A percentile compares a stretch with the other conserved stretches of the same genome.
Conservation (phyloP, 2,329 filamentous ascomycete genomes). For the Xylariaceae sp. region DNA sequence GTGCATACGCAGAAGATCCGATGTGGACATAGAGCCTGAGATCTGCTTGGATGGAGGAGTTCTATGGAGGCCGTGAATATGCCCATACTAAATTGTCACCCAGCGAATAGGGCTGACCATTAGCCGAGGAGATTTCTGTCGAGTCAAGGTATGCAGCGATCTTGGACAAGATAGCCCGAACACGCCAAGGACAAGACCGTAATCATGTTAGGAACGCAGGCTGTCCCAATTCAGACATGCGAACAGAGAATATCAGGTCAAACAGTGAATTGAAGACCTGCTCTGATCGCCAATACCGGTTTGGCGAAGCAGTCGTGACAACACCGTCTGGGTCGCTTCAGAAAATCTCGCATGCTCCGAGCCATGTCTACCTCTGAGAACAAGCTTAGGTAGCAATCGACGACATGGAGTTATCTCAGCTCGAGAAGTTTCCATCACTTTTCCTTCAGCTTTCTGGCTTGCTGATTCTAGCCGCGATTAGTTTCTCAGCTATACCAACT, state of each 20-base stretch:
- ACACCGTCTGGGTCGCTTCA: background rate
- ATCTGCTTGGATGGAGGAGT: constrained; percentile 66
- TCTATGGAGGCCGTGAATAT: constrained; percentile 55
- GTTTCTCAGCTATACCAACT: constrained; percentile 21
- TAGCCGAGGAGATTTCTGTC: constrained; percentile 58
- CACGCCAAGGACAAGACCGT: constrained; percentile 19
- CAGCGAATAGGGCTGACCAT: background rate
- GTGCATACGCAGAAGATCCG: constrained; percentile 60
- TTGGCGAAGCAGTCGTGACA: background rate
- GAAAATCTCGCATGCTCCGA: background rate
- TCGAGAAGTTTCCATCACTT: constrained; percentile 30
- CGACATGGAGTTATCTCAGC: constrained; percentile 27
- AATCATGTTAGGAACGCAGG: background rate
- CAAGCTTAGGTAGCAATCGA: constrained; percentile 45
- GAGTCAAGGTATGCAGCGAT: constrained; percentile 59
- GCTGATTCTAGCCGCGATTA: constrained; percentile 9
- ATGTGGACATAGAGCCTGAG: constrained; percentile 56
- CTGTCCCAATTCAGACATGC: background rate
- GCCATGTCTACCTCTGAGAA: constrained; percentile 14
- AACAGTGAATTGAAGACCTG: background rate
- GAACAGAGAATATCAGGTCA: background rate
- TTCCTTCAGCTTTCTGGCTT: constrained; percentile 26
- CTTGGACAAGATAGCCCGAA: constrained; percentile 49
- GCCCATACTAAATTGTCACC: background rate
- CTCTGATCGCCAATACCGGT: background rate